Base-by-base conservation (phyloP, 768 basidiomycete genomes). In the Lyophyllum decastes region DNA sequence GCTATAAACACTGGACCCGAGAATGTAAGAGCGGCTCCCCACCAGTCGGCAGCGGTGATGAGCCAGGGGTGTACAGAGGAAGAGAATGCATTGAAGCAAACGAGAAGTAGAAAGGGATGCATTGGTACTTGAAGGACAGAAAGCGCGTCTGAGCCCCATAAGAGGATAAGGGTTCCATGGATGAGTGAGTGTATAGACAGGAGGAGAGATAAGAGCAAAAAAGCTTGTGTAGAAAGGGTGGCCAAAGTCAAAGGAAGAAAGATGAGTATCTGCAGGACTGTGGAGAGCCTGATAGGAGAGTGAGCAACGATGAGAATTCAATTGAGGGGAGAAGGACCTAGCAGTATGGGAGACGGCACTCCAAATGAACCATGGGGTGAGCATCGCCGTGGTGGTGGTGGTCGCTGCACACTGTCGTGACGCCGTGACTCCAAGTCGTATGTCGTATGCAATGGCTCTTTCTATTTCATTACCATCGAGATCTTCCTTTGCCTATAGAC, bases 21-120 rank as follows among this genome's bases (percentile, higher is more conserved):
- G 66, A 87, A 80, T 1, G 82, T 84, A 59, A 95, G 75, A 35
- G 85, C 74, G 24, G 78, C 82, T 0, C 87, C 90, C 93, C 93
- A 95, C 78, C 83, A 85, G 44, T 79, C 76, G 9, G 86, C 81
- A 16, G 85, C 81, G 12, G 74, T 79, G 10, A 81, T 62, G 6
- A 93, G 69, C 70, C 76, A 80, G 8, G 88, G 84, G 58, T 82
- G 78, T 22, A 83, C 81, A 24, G 84, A 75, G 21, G 86, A 79
- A 1, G 90, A 84, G 72, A 92, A 93, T 35, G 86, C 80, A 69
- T 94, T 94, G 82, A 94, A 94, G 69, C 85, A 90, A 56, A 94
- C 83, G 49, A 94, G 86, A 43, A 94, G 85, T 33, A 94, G 81
- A 72, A 94, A 91, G 0, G 92, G 87, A 70, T 94, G 92, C 78